A percentile compares a stretch with the other conserved stretches of the same genome.
Evolutionary conservation across 2,329 filamentous ascomycete species (phyloP).

Genomic region (Lizonia empirigonia): DNA sequence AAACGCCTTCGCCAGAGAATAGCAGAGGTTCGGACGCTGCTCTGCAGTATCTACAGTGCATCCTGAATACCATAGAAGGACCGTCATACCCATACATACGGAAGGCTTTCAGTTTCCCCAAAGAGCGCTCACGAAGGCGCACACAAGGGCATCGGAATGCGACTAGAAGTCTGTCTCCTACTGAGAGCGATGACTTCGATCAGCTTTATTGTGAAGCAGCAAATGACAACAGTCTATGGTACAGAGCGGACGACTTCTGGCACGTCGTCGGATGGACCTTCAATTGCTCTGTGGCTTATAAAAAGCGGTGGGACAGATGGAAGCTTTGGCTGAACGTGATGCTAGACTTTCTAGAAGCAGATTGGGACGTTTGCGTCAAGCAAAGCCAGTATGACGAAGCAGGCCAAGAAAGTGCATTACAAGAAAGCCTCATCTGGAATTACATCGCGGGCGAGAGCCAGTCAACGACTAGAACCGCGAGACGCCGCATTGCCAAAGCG

Average conservation of each 20-base stretch:
- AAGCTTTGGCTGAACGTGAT: constrained; percentile 79
- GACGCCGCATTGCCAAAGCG: constrained; percentile 65
- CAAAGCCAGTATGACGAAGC: constrained; percentile 28
- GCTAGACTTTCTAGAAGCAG: constrained; percentile 75
- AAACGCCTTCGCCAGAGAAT: constrained; percentile 66
- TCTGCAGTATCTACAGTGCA: constrained; percentile 70
- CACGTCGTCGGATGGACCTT: constrained; percentile 88
- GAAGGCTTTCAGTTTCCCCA: constrained; percentile 72
- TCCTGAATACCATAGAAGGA: constrained; percentile 70
- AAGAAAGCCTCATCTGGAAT: constrained; percentile 63
- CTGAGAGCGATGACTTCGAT: constrained; percentile 49
- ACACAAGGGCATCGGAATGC: constrained; percentile 23
- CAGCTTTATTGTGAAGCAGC: constrained; percentile 57
- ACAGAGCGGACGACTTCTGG: constrained; percentile 86
- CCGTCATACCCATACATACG: constrained; percentile 68
- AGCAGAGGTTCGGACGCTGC: constrained; percentile 69
- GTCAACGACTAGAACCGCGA: constrained; percentile 47
- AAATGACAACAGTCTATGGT: constrained; percentile 71
- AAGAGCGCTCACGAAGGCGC: constrained; percentile 33
- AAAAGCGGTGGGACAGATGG: constrained; percentile 81
- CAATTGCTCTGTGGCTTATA: constrained; percentile 78
- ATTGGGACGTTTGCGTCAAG: constrained; percentile 64
- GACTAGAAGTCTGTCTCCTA: constrained; percentile 33
- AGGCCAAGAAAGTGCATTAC: constrained; percentile 42
- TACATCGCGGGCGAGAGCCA: constrained; percentile 58